Conservation (phyloP, 331 rosid species). For the Spiraea crenata region DNA sequence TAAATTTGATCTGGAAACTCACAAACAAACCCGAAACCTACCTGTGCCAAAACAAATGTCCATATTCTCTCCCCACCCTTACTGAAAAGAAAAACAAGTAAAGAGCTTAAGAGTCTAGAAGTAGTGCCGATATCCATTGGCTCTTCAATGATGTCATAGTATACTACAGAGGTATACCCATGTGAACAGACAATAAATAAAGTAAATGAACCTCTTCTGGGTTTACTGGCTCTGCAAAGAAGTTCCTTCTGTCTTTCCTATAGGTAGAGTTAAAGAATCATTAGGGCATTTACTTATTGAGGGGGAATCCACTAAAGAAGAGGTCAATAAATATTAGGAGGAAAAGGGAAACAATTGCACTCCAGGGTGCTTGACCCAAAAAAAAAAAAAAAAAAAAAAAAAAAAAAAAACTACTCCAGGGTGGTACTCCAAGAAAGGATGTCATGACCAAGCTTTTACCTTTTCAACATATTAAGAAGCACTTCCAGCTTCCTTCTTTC, state of each 20-base stretch:
- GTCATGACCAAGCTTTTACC: slow-evolving; percentile 14
- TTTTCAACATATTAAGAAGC: slow-evolving; percentile 13
- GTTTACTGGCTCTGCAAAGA: slow-evolving; percentile 27
- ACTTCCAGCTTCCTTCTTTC: slow-evolving; percentile 16
- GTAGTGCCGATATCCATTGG: slow-evolving; percentile 30
- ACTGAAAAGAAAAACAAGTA: slow-evolving; percentile 13
- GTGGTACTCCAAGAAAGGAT: not conserved
- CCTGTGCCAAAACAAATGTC: not conserved
- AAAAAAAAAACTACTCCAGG: not conserved
- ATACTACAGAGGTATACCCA: slow-evolving; percentile 2
- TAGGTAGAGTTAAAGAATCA: not conserved
- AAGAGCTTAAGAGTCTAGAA: not conserved
- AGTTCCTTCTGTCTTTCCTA: slow-evolving; percentile 11
- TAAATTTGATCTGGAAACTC: not conserved
- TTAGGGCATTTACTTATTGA: slow-evolving; percentile 5
- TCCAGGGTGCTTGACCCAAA: no score
- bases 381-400: no score
- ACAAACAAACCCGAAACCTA: not conserved
- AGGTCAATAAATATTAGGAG: not conserved
- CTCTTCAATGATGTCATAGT: slow-evolving; percentile 27
- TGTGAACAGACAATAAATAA: not conserved
- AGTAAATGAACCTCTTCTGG: slow-evolving; percentile 22
- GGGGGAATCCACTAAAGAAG: not conserved
- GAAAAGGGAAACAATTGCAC: not conserved
- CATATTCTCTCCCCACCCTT: not conserved